Evolutionary conservation across 83 land plant genomes (phyloP), one percentile per base, ranked within the genome.

Genomic region (Thuja plicata): DNA sequence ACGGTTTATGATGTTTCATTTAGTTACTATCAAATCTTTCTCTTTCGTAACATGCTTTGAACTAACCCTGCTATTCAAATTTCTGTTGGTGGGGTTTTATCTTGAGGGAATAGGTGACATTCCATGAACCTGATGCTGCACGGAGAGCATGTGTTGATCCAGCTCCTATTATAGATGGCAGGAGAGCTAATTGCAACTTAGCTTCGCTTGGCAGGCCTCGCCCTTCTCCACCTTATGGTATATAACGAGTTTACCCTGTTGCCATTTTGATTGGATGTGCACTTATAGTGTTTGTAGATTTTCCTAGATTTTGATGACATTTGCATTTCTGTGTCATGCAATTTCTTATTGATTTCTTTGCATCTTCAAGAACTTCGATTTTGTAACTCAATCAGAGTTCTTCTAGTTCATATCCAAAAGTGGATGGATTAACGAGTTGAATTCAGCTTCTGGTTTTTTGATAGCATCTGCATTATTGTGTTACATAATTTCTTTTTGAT

Each of bases 161-260:
- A 71, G 89, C 91, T 85, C 98, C 98, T 16, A 86, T 94, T 30
- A 96, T 96, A 88, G 98, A 96, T 90, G 98, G 98, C 37, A 91
- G 98, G 93, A 91, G 94, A 43, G 97, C 97, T 8, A 96, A 96
- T 87, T 96, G 98, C 90, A 96, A 96, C 89, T 88, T 96, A 79
- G 98, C 98, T 70, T 95, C 98, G 9, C 81, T 93, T 52, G 95
- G 92, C 30, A 89, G 92, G 70, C 93, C 88, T 34, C 91, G 93
- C 46, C 91, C 94, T 7, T 86, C 92, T 17, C 89, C 91, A 27
- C 89, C 91, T 32, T 30, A 85, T 87, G 91, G 91, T 90, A 84
- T 41, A 41, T 86, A 86, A 10, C 74, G 7, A 76, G 27, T 60
- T 86, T 21, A 34, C 87, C 87, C 74, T 86, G 19, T 48, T 30